Percentiles rank a stretch among this genome's conserved stretches.
These are phyloP conservation scores for Daedaleopsis nitida DNA, from an alignment of 768 basidiomycete genomes.

Conservation along the genomic window DNA sequence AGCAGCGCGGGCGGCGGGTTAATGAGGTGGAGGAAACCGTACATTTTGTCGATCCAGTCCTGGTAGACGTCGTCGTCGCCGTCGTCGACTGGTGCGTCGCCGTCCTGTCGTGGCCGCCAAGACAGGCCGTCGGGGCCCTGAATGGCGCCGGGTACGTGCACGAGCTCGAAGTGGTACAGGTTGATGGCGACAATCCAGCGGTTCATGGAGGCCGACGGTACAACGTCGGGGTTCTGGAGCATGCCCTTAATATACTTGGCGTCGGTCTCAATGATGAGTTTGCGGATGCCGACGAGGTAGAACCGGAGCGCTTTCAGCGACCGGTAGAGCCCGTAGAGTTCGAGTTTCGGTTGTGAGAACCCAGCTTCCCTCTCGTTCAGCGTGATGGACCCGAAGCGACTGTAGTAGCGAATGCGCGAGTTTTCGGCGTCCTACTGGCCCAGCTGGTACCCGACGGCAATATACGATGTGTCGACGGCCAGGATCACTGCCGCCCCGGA, in stretches of 20 bases:
- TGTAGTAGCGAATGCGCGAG: constrained; percentile 22
- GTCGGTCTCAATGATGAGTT: too few species aligned
- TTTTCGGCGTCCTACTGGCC: constrained; percentile 16
- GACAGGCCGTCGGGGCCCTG: constrained; percentile 31
- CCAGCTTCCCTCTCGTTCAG: constrained; percentile 16
- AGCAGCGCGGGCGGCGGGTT: not conserved
- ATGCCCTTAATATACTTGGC: too few species aligned
- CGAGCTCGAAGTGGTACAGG: constrained; percentile 36
- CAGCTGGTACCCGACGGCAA: not conserved
- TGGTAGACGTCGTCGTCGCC: constrained; percentile 12
- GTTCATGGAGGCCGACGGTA: constrained; percentile 34
- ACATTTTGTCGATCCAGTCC: constrained; percentile 20
- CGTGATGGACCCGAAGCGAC: constrained; percentile 30
- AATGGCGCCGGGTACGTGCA: constrained; percentile 36
- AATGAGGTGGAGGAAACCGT: constrained; percentile 11
- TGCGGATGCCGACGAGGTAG: too few species aligned
- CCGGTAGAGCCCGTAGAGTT: constrained; percentile 28
- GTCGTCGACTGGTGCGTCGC: not conserved
- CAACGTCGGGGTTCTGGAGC: too few species aligned
- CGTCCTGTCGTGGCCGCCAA: constrained; percentile 1
- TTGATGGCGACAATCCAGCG: constrained; percentile 43
- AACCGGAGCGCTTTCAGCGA: too few species aligned
- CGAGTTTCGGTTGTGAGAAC: constrained; percentile 33
- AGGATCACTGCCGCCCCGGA: constrained; percentile 17
- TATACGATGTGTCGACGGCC: constrained; percentile 22